These are phyloP conservation scores for Phytophthora ohioensis DNA, from an alignment of 352 stramenopile species.

Conservation along the genomic window DNA sequence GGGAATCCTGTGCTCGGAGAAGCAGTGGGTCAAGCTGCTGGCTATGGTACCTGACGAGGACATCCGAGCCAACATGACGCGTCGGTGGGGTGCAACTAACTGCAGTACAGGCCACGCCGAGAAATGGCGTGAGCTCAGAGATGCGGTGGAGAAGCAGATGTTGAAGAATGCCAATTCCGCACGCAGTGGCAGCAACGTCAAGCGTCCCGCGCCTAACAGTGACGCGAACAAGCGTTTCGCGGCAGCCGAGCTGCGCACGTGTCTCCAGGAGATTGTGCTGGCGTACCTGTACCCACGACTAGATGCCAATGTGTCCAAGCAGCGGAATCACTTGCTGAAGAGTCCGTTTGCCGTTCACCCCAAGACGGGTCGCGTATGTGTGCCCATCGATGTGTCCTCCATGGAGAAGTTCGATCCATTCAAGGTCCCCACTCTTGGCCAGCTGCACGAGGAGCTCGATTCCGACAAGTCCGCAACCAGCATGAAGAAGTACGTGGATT, in stretches of 20 bases:
- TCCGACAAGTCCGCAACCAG: constrained; percentile 59
- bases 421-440: constrained; percentile 83
- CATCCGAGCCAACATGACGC: constrained; percentile 66
- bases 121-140: constrained; percentile 91
- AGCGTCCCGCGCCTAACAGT: constrained; percentile 47
- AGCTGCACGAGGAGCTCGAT: constrained; percentile 88
- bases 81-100: constrained; percentile 63
- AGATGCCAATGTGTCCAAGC: constrained; percentile 99
- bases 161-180: constrained; percentile 58
- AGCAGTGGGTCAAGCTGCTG: constrained; percentile 93
- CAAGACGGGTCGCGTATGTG: constrained; percentile 98
- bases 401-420: constrained; percentile 92
- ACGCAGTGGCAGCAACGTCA: constrained; percentile 55
- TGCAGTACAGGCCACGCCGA: constrained; percentile 71
- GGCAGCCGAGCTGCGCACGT: constrained; percentile 82
- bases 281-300: constrained; percentile 97
- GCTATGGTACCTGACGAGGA: constrained; percentile 94
- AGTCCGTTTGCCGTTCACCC: constrained; percentile 98
- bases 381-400: constrained; percentile 91
- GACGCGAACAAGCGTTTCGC: constrained; percentile 69
- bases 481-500: constrained; percentile 76
- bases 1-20: constrained; percentile 87
- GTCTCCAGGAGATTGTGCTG: constrained; percentile 96
- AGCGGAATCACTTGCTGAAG: constrained; percentile 99
- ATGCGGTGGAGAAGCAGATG: constrained; percentile 74